These are phyloP conservation scores for Aspergillus intermedius DNA, from an alignment of 2,329 filamentous ascomycete genomes.

Conservation along the genomic window DNA sequence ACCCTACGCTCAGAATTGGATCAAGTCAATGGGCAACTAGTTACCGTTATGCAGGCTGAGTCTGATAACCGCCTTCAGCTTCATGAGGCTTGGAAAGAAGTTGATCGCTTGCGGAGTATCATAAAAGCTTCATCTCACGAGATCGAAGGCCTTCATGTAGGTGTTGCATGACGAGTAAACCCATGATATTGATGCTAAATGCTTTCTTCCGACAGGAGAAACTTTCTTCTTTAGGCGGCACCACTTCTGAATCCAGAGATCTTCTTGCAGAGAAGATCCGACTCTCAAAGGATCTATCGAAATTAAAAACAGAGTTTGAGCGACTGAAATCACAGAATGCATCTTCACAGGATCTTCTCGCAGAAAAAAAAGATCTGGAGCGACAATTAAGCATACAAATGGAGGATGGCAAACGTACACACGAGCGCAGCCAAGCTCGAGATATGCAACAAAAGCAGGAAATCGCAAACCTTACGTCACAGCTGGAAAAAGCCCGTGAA, in stretches of 20 bases:
- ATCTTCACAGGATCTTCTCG: conserved; percentile 60
- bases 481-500: conserved; percentile 43
- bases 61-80: conserved; percentile 42
- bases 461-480: conserved; percentile 32
- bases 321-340: conserved; percentile 53
- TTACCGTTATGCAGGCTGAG: conserved; percentile 42
- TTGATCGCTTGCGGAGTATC: conserved; percentile 19
- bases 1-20: conserved; percentile 59
- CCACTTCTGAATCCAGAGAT: conserved; percentile 64
- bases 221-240: conserved; percentile 59
- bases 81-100: conserved; percentile 44
- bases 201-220: conserved; percentile 52
- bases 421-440: conserved; percentile 49
- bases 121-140: conserved; percentile 49
- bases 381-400: conserved; percentile 73
- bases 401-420: conserved; percentile 70
- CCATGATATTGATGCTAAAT: background rate
- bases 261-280: conserved; percentile 60
- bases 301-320: conserved; percentile 56
- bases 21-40: conserved; percentile 49
- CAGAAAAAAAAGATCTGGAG: conserved; percentile 74
- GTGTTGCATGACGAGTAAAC: conserved; percentile 5
- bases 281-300: conserved; percentile 53
- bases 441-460: conserved; percentile 33
- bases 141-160: conserved; percentile 51